phyloP scores from a whole-genome alignment of 306 rosid genomes.

The Erythrophleum fordii region DNA sequence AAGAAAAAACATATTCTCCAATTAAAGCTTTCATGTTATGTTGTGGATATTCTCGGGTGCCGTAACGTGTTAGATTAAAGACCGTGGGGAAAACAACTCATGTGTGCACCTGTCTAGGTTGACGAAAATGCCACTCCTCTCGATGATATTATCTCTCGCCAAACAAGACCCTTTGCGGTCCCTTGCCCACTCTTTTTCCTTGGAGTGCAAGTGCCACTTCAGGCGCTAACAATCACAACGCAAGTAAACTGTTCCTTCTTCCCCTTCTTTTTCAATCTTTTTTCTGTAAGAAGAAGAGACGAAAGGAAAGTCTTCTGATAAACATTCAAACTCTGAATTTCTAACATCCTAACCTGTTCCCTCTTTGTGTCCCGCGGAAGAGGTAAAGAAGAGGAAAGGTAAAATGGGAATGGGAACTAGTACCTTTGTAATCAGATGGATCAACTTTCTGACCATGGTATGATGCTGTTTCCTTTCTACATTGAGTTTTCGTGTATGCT shows the following conservation, averaged over 20 bases:
- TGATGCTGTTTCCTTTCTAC: constrained; percentile 9
- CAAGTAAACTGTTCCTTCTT: constrained; percentile 35
- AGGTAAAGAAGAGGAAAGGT: background rate
- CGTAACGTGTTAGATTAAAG: constrained; percentile 47
- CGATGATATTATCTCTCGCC: constrained; percentile 9
- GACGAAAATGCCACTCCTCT: constrained; percentile 42
- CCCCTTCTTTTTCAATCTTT: background rate
- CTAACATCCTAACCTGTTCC: constrained; percentile 22
- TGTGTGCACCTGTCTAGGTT: constrained; percentile 35
- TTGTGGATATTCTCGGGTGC: constrained; percentile 30
- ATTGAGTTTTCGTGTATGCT: background rate
- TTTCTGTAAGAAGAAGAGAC: background rate
- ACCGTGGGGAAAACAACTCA: constrained; percentile 40
- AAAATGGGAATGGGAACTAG: constrained; percentile 87
- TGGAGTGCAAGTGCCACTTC: constrained; percentile 44
- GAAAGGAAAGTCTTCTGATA: background rate
- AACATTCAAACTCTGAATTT: constrained; percentile 21
- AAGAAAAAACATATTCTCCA: no score
- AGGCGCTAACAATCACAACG: background rate
- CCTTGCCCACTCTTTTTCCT: constrained; percentile 15
- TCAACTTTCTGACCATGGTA: constrained; percentile 95
- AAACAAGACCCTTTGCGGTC: background rate
- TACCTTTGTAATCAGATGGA: constrained; percentile 91
- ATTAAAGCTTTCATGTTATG: background rate
- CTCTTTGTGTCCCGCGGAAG: background rate